Base-by-base conservation (phyloP, 768 basidiomycete species). In the Auricularia sp. region DNA sequence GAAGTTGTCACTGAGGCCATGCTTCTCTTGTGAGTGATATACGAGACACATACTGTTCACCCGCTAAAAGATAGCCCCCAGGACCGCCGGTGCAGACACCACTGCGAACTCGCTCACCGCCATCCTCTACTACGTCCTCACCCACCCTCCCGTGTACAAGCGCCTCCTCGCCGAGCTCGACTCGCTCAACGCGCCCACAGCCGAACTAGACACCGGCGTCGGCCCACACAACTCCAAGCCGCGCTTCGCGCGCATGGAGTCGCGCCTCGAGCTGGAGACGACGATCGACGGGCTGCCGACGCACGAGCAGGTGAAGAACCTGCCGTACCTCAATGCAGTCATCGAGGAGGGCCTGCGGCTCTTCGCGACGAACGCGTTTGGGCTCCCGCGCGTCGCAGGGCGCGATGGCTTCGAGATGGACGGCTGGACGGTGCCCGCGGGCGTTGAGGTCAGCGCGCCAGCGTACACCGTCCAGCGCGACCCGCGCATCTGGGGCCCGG, bases 291-390 rank as follows among this genome's bases (percentile, higher is more conserved):
- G 56, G 8, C 34, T 59, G 23, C 56, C 56, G 56, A 59, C 56
- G 29, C 56, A 59, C 29, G 56, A 59, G 6, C 53, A 70, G 56
- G 65, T 73, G 33, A 72, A 72, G 64, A 53, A 66, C 53, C 21
- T 70, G 0, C 64, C 67, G 12, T 72, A 69, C 66, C 72, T 75
- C 36, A 68, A 73, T 64, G 73, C 73, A 33, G 70, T 69, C 39
- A 74, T 75, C 64, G 68, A 72, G 60, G 73, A 75, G 60, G 73
- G 74, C 0, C 69, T 78, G 34, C 70, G 77, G 0, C 66, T 74
- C 33, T 72, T 75, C 64, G 75, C 74, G 8, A 76, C 76, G 29
- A 74, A 72, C 21, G 76, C 76, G 3, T 74, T 77, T 34, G 77
- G 76, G 3, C 68, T 77, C 1, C 76, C 73, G 23, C 69, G 77